phyloP scores from a whole-genome alignment of 2,329 filamentous ascomycete species.

The Penicillium decumbens region DNA sequence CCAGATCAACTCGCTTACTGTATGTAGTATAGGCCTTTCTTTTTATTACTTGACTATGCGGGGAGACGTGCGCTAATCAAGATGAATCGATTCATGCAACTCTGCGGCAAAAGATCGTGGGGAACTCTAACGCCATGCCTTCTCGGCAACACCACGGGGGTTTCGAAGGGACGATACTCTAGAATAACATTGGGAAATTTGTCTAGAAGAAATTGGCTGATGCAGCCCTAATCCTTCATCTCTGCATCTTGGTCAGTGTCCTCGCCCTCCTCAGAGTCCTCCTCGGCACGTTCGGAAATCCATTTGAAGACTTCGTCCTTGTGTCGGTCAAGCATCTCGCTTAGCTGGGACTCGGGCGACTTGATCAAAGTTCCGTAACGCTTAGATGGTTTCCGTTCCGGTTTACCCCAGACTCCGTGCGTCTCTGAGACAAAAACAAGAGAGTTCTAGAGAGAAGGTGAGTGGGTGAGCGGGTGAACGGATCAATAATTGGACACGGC shows the following conservation, averaged over 20 bases:
- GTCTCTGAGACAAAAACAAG: constrained; percentile 70
- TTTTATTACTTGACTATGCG: not conserved
- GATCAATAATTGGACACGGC: not conserved
- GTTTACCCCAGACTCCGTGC: constrained; percentile 70
- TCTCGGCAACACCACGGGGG: not conserved
- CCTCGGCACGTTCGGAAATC: constrained; percentile 40
- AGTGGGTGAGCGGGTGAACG: not conserved
- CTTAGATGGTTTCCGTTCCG: constrained; percentile 52
- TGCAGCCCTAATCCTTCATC: not conserved
- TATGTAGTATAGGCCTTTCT: constrained; percentile 1
- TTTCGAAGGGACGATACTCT: not conserved
- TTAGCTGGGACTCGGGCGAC: constrained; percentile 46
- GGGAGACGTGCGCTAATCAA: not conserved
- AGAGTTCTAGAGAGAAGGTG: constrained; percentile 53
- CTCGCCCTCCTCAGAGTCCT: constrained; percentile 23
- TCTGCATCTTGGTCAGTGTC: not conserved
- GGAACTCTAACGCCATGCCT: no score
- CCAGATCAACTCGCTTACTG: not conserved
- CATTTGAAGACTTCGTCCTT: constrained; percentile 47
- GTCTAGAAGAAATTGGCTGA: not conserved
- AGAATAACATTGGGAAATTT: not conserved
- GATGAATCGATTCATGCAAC: not conserved
- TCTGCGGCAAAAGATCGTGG: not conserved
- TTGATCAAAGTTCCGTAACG: constrained; percentile 53
- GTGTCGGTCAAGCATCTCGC: constrained; percentile 55